These are phyloP conservation scores for Porogramme epimiltina DNA, from an alignment of 1,284 basidiomycete species.

Conservation along the genomic window DNA sequence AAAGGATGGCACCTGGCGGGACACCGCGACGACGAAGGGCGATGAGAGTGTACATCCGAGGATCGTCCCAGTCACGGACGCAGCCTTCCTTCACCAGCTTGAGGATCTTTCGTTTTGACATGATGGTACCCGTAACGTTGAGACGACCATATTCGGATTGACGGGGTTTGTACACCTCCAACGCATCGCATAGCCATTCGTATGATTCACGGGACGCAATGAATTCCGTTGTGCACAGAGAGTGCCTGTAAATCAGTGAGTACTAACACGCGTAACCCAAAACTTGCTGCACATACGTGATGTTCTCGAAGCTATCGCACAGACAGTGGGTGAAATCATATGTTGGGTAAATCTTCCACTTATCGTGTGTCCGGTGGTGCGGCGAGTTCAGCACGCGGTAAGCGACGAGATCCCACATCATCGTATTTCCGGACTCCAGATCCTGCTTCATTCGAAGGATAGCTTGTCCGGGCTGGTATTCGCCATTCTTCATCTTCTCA, in stretches of 20 bases:
- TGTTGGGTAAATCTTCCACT: constrained; percentile 96
- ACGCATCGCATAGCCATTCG: constrained; percentile 98
- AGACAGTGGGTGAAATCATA: constrained; percentile 99
- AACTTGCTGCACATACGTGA: constrained; percentile 79
- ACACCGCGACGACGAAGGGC: constrained; percentile 93
- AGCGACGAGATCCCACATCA: constrained; percentile 99
- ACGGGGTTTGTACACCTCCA: constrained; percentile 97
- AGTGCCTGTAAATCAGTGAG: constrained; percentile 66
- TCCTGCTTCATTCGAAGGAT: constrained; percentile 99
- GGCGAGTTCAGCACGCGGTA: constrained; percentile 91
- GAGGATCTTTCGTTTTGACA: constrained; percentile 96
- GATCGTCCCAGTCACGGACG: constrained; percentile 97
- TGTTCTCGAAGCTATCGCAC: constrained; percentile 98
- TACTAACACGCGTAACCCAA: too few relatives aligned
- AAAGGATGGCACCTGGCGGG: constrained; percentile 92
- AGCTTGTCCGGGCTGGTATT: constrained; percentile 89
- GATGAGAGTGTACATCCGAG: constrained; percentile 96
- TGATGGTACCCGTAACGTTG: constrained; percentile 93
- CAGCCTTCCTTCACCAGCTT: constrained; percentile 85
- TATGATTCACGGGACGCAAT: constrained; percentile 96
- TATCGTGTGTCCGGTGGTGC: constrained; percentile 92
- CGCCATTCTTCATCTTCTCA: constrained; percentile 90
- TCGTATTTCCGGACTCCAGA: constrained; percentile 90
- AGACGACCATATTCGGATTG: constrained; percentile 98
- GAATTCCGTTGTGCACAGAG: constrained; percentile 96